Evolutionary conservation across 495 filamentous ascomycete species (phyloP).

Genomic region (Daldinia vernicosa): DNA sequence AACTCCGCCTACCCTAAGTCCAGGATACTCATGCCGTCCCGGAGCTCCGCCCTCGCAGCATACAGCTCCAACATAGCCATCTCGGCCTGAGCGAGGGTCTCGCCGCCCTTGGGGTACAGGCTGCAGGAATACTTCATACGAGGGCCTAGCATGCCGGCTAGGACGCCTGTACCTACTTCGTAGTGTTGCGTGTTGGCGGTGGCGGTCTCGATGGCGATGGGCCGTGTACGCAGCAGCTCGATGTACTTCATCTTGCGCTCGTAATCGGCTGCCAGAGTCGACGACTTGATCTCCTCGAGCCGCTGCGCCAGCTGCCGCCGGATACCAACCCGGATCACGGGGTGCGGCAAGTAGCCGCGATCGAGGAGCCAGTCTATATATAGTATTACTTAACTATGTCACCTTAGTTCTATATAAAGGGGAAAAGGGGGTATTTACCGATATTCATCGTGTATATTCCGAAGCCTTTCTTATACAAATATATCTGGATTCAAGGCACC

Average conservation of each 20-base stretch:
- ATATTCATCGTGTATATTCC: constrained; percentile 21
- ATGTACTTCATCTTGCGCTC: constrained; percentile 67
- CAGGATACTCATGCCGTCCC: constrained; percentile 67
- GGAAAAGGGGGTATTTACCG: constrained; percentile 9
- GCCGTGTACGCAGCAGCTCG: constrained; percentile 55
- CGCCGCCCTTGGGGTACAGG: constrained; percentile 64
- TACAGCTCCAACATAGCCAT: constrained; percentile 70
- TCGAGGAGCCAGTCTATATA: constrained; percentile 62
- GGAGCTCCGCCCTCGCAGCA: constrained; percentile 62
- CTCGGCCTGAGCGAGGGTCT: constrained; percentile 69
- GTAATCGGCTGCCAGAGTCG: constrained; percentile 56
- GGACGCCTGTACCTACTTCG: constrained; percentile 69
- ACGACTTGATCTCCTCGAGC: constrained; percentile 55
- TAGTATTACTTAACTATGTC: not conserved
- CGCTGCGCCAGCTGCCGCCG: constrained; percentile 64
- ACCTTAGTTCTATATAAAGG: not conserved
- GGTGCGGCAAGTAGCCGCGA: constrained; percentile 65
- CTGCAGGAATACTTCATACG: constrained; percentile 72
- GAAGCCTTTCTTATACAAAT: not conserved
- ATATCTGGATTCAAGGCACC: not conserved
- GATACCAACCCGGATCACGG: constrained; percentile 66
- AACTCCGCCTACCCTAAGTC: constrained; percentile 64
- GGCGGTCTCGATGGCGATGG: constrained; percentile 70
- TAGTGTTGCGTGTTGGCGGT: constrained; percentile 73
- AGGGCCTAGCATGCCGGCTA: constrained; percentile 64